These are phyloP conservation scores for Triticum turgidum DNA, from an alignment of 176 grass and related monocot species.

Conservation along the genomic window DNA sequence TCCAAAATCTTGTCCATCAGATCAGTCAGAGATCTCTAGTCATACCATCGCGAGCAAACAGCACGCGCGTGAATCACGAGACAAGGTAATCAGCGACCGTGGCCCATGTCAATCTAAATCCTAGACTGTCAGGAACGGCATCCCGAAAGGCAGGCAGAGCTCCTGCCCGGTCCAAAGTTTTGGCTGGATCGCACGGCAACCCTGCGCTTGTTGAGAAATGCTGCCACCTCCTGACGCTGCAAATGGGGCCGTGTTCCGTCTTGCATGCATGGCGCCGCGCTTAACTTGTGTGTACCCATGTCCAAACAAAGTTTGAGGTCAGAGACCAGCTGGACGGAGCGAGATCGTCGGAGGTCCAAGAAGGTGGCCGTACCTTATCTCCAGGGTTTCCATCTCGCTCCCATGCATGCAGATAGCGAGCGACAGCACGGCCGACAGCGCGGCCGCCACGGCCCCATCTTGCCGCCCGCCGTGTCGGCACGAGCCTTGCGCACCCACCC, in stretches of 20 bases:
- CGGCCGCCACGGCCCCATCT: neutral
- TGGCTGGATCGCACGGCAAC: neutral
- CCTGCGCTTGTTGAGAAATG: neutral
- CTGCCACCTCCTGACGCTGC: neutral
- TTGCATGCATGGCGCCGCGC: constrained; percentile 19
- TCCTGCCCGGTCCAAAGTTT: neutral
- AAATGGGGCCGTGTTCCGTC: too few species aligned
- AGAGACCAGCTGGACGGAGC: neutral
- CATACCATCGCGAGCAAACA: neutral
- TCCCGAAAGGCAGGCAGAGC: constrained; percentile 6
- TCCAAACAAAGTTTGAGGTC: constrained; percentile 18
- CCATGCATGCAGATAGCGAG: neutral
- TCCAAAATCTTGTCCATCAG: neutral
- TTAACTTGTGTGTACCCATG: neutral
- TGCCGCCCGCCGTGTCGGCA: constrained; percentile 36
- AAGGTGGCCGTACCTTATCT: neutral
- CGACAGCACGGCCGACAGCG: constrained; percentile 14
- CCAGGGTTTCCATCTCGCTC: neutral
- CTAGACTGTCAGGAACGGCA: neutral
- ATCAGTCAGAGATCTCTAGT: neutral
- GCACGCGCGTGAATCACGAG: neutral
- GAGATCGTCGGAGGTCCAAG: neutral
- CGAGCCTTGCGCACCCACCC: neutral
- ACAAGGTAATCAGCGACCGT: neutral
- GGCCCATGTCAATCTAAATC: constrained; percentile 8